These are phyloP conservation scores for Chaetomidium leptoderma DNA, from an alignment of 495 filamentous ascomycete genomes.

Conservation along the genomic window DNA sequence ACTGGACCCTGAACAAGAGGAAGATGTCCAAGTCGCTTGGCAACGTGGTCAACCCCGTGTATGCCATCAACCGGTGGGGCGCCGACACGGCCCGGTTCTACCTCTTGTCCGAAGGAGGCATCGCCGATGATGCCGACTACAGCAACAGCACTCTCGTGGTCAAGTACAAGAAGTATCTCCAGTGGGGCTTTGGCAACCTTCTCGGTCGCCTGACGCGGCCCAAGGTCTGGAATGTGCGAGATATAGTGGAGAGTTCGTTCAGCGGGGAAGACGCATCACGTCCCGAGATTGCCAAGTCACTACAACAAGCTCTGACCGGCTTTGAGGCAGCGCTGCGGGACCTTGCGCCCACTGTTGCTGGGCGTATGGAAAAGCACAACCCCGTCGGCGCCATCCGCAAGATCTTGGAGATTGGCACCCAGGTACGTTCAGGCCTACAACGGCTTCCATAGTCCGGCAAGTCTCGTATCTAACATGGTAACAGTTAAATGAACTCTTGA, in stretches of 20 bases:
- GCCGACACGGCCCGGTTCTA: constrained; percentile 86
- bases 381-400: constrained; percentile 59
- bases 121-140: constrained; percentile 76
- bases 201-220: constrained; percentile 61
- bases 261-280: neutral
- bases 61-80: constrained; percentile 84
- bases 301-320: neutral
- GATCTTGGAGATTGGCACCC: constrained; percentile 59
- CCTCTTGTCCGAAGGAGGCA: constrained; percentile 69
- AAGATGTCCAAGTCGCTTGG: constrained; percentile 97
- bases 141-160: constrained; percentile 69
- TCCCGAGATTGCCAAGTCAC: neutral
- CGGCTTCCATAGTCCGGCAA: no score
- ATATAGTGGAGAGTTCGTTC: constrained; percentile 40
- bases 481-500: constrained; percentile 69
- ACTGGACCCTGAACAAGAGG: constrained; percentile 83
- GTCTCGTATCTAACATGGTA: constrained; percentile 17
- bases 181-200: constrained; percentile 74
- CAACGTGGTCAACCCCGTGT: constrained; percentile 93
- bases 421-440: constrained; percentile 35
- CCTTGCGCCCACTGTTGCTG: constrained; percentile 35
- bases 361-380: constrained; percentile 61
- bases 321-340: constrained; percentile 6
- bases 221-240: constrained; percentile 60
- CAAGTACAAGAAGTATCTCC: constrained; percentile 73